Base-by-base conservation (phyloP, 73 alveolate species). In the Paramecium caudatum region DNA sequence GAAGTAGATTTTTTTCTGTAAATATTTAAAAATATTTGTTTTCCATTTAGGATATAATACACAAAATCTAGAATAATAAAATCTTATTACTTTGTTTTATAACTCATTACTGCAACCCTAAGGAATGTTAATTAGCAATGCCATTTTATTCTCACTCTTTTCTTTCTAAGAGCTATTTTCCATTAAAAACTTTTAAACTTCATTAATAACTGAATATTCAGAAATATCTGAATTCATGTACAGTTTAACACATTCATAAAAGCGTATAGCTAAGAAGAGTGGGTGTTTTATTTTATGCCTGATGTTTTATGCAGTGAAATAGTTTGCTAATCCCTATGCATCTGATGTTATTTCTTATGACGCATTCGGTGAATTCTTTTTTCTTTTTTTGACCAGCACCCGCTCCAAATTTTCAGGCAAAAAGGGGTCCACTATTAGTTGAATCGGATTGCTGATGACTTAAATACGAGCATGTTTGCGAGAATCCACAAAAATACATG, bases 301-400 rank as follows among this genome's bases (percentile, higher is more conserved):
- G 17, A 91, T 91, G n/a, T 91, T 91, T 0, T 91, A 92, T n/a
- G 95, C 94, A n/a, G 94, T 86, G 81, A 88, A 91, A 91, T 86
- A 91, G 34, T 90, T 91, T 2, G 74, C 36, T 27, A 91, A 23
- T 5, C 95, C 95, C 36, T 82, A 30, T 4, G 88, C 32, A 15
- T 74, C 81, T 30, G 70, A 25, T 10, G 82, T 90, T 9, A 91
- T 90, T 27, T 78, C 74, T 33, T 65, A 90, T 39, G 62, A 90
- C 30, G 47, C 30, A 16, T 48, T 39, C 21, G 90, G 68, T 37
- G 30, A 46, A 46, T 69, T 83, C 55, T 55, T 91, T 48, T 85
- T 91, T 19, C 39, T 84, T 39, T 91, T 47, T 61, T 62, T 87
- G 10, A 48, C 68, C 15, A 91, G 36, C 19, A 61, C 23, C 27